These are phyloP conservation scores for Mycena albidolilacea DNA, from an alignment of 768 basidiomycete genomes.

Conservation along the genomic window DNA sequence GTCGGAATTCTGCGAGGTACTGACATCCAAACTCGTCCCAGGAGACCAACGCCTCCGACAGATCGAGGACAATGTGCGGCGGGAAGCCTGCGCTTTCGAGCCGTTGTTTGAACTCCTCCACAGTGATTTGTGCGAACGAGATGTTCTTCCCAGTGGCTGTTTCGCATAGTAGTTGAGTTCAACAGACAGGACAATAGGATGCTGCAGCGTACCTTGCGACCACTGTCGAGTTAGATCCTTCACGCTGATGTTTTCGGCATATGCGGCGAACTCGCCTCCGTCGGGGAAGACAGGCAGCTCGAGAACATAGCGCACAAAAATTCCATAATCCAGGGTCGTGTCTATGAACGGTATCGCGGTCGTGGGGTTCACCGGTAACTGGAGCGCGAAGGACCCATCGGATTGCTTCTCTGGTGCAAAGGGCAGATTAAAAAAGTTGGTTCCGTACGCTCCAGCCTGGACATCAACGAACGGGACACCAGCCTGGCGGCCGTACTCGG, in stretches of 20 bases:
- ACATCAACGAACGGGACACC: conserved; percentile 28
- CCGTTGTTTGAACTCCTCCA: background rate
- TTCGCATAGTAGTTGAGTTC: background rate
- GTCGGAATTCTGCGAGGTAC: background rate
- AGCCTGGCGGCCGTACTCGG: conserved; percentile 16
- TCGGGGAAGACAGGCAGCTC: conserved; percentile 29
- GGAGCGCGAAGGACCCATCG: conserved; percentile 11
- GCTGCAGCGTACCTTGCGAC: conserved; percentile 9
- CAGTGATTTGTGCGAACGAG: conserved; percentile 3
- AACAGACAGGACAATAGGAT: background rate
- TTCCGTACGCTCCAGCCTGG: conserved; percentile 18
- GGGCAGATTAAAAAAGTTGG: background rate
- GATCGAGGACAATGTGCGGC: background rate
- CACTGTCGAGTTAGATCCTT: background rate
- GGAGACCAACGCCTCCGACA: background rate
- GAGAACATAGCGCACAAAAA: conserved; percentile 26
- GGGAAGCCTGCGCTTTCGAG: background rate
- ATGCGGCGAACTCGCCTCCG: conserved; percentile 11
- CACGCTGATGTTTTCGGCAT: conserved; percentile 12
- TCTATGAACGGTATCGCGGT: conserved; percentile 23
- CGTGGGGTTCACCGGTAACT: conserved; percentile 6
- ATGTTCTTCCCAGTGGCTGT: conserved; percentile 28
- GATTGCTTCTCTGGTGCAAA: background rate
- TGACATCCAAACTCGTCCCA: conserved; percentile 29
- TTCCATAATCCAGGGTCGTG: conserved; percentile 17